These are phyloP conservation scores for Graphilbum fragrans DNA, from an alignment of 2,329 filamentous ascomycete genomes.

Conservation along the genomic window DNA sequence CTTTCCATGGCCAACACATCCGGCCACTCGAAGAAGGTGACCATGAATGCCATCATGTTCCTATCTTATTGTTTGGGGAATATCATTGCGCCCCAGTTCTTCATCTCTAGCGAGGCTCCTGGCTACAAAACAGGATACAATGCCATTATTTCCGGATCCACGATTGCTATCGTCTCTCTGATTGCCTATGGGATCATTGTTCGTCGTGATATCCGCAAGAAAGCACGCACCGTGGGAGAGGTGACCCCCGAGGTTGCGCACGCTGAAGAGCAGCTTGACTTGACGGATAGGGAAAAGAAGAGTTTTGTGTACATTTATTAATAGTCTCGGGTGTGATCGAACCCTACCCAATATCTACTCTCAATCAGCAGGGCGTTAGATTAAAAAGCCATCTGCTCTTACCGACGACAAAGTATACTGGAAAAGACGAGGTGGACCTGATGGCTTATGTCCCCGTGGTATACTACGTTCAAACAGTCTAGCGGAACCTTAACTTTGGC, in stretches of 20 bases:
- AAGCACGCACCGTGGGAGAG: background rate
- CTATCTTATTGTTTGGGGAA: background rate
- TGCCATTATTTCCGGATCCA: background rate
- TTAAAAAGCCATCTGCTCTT: too few relatives aligned
- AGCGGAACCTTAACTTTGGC: too few relatives aligned
- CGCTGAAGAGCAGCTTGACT: background rate
- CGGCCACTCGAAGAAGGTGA: background rate
- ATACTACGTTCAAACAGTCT: too few relatives aligned
- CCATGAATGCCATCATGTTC: background rate
- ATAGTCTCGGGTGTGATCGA: too few relatives aligned
- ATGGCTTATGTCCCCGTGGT: too few relatives aligned
- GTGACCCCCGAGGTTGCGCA: background rate
- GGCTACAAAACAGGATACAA: background rate
- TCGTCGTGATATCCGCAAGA: background rate
- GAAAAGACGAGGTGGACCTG: too few relatives aligned
- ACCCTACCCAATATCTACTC: too few relatives aligned
- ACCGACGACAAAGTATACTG: too few relatives aligned
- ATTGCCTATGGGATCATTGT: background rate
- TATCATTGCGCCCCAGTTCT: background rate
- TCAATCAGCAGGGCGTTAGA: too few relatives aligned
- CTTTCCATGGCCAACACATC: background rate
- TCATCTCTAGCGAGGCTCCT: background rate
- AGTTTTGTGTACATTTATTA: background rate
- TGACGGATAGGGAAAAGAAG: background rate
- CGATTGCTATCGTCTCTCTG: background rate